phyloP scores from a whole-genome alignment of 163 green algal species.

The Scenedesmus sp. region DNA sequence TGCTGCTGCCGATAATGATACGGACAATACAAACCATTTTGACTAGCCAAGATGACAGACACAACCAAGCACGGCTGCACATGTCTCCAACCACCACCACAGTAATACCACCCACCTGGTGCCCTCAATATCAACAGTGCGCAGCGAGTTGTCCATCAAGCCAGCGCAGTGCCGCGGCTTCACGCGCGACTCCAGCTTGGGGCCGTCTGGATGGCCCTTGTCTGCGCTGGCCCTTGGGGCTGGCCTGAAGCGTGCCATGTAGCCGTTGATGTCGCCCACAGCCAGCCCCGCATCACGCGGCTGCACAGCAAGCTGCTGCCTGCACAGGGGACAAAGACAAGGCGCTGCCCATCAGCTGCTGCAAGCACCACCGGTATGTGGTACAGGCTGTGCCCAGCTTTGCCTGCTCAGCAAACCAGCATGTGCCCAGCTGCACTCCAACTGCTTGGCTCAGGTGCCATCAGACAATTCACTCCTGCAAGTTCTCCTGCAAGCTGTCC shows the following conservation, averaged over 20 bases:
- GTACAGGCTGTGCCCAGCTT: background rate
- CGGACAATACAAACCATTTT: too few relatives aligned
- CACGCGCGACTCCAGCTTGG: background rate
- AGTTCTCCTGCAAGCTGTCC: background rate
- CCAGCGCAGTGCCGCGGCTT: background rate
- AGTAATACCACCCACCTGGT: conserved; percentile 4
- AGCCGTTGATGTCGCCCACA: conserved; percentile 46
- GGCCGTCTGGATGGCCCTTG: conserved; percentile 44
- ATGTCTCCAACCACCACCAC: too few relatives aligned
- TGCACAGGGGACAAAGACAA: background rate
- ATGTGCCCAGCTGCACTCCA: background rate
- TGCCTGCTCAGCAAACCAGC: background rate
- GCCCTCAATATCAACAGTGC: conserved; percentile 42
- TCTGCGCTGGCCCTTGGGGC: background rate
- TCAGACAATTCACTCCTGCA: background rate
- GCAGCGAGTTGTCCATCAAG: conserved; percentile 37
- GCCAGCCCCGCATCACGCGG: background rate
- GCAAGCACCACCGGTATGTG: background rate
- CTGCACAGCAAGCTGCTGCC: background rate
- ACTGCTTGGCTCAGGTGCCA: too few relatives aligned
- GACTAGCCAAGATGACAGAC: too few relatives aligned
- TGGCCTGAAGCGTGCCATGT: conserved; percentile 20
- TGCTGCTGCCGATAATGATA: background rate
- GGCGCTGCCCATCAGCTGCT: background rate
- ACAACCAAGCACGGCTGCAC: too few relatives aligned